Evolutionary conservation across 768 basidiomycete species (phyloP).

Genomic region (Floccularia luteovirens): DNA sequence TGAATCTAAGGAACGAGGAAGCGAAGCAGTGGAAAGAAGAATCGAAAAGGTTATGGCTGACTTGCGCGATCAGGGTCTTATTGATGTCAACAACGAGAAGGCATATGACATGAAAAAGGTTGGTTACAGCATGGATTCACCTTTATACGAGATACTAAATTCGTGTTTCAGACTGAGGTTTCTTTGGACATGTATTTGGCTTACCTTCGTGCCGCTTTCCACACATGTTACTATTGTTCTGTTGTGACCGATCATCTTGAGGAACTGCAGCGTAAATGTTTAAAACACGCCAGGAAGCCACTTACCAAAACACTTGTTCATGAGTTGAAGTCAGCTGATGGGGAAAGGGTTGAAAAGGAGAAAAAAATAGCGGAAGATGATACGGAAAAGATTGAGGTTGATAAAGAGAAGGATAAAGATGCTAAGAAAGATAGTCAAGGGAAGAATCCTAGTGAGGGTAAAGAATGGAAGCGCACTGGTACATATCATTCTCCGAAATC

Average conservation of each 20-base stretch:
- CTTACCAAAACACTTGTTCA: constrained; percentile 53
- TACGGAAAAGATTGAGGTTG: constrained; percentile 28
- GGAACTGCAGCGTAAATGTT: constrained; percentile 91
- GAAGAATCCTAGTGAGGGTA: constrained; percentile 23
- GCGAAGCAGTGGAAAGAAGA: constrained; percentile 73
- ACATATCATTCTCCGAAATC: constrained; percentile 15
- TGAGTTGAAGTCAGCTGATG: constrained; percentile 51
- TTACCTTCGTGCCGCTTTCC: constrained; percentile 86
- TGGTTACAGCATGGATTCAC: constrained; percentile 12
- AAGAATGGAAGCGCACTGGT: constrained; percentile 61
- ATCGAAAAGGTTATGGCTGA: constrained; percentile 72
- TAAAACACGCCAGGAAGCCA: constrained; percentile 83
- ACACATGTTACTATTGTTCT: constrained; percentile 98
- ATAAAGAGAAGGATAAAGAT: constrained; percentile 27
- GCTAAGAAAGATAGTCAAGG: constrained; percentile 28
- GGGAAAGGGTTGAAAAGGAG: constrained; percentile 41
- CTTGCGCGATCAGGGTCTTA: constrained; percentile 54
- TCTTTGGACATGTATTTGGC: constrained; percentile 90
- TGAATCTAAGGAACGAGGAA: constrained; percentile 59
- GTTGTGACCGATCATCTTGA: constrained; percentile 89
- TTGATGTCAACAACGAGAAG: constrained; percentile 57
- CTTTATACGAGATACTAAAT: constrained; percentile 12
- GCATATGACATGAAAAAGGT: constrained; percentile 70
- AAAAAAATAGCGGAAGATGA: constrained; percentile 35
- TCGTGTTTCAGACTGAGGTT: constrained; percentile 51